phyloP scores from a whole-genome alignment of 2,329 filamentous ascomycete genomes.

The Lithohypha guttulata region DNA sequence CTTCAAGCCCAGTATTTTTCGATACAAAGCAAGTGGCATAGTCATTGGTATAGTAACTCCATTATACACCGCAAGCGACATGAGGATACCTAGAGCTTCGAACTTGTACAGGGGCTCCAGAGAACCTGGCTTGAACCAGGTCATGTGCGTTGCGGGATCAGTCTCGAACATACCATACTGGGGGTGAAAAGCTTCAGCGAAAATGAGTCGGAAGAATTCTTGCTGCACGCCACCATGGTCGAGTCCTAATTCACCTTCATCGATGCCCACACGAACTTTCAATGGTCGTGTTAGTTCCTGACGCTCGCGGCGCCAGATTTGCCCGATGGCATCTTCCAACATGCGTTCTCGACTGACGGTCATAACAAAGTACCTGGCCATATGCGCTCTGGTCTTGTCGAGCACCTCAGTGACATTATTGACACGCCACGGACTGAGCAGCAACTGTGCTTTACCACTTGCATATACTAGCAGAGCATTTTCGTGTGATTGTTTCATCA shows the following conservation, averaged over 20 bases:
- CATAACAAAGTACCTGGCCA: constrained; percentile 60
- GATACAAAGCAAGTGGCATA: constrained; percentile 76
- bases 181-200: constrained; percentile 68
- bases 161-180: constrained; percentile 68
- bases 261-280: constrained; percentile 76
- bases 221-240: constrained; percentile 94
- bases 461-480: constrained; percentile 44
- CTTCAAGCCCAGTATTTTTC: constrained; percentile 60
- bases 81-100: constrained; percentile 75
- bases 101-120: constrained; percentile 80
- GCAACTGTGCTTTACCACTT: constrained; percentile 35
- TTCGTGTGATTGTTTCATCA: constrained; percentile 73
- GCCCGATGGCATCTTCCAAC: constrained; percentile 66
- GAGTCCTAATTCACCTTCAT: constrained; percentile 73
- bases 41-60: constrained; percentile 82
- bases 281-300: constrained; percentile 74
- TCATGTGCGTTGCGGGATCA: constrained; percentile 64
- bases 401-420: constrained; percentile 53
- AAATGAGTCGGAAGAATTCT: constrained; percentile 82
- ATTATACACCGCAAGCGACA: constrained; percentile 86
- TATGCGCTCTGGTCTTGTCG: constrained; percentile 54
- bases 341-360: constrained; percentile 57
- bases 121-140: constrained; percentile 78
- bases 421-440: constrained; percentile 26
- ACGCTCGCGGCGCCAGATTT: constrained; percentile 77